Base-by-base conservation (phyloP, 768 basidiomycete species). In the Zangia roseola region DNA sequence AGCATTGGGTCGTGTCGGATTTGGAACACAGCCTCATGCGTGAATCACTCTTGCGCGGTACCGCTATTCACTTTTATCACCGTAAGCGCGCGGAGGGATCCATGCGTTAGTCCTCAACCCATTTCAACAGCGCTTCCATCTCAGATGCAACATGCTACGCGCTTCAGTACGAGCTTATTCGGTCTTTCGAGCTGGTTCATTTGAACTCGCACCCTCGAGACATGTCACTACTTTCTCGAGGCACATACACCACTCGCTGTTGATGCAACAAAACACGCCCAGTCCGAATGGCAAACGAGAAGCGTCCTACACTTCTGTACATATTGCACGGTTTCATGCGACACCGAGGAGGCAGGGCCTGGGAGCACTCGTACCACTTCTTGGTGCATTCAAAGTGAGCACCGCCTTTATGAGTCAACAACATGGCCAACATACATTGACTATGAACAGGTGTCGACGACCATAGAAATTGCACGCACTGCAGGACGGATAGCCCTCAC, bases 401-500 rank as follows among this genome's bases (percentile, higher is more conserved):
- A 24, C 17, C 28, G 34, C 30, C 34, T 3, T 20, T 40, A 10
- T 17, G 30, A 33, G 49, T 47, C 41, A 31, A 34, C 28, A 42
- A 41, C 8, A 5, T 14, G 12, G 14, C 50, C 47, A 28, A 49
- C 23, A 23, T 19, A 28, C 5, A 28, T 17, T 26, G 7, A 13
- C 23, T 16, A 16, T n/a, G 0, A 38, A 10, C 54, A 93, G 91
- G 76, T 86, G 1, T 89, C 90, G 5, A 77, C 82, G n/a, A 78
- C 84, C 0, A 72, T 93, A 42, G 83, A 86, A 59, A 35, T 86
- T n/a, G 80, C 82, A 14, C 79, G 84, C 40, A 88, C 83, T 8
- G 79, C 81, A 36, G 83, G 76, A 37, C 80, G 91, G 49, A 74
- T 93, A 43, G 83, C 81, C 0, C 73, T 93, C 26, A 91, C 88